Conservation (phyloP, 805 yeast species). For the Geotrichum ghanense region DNA sequence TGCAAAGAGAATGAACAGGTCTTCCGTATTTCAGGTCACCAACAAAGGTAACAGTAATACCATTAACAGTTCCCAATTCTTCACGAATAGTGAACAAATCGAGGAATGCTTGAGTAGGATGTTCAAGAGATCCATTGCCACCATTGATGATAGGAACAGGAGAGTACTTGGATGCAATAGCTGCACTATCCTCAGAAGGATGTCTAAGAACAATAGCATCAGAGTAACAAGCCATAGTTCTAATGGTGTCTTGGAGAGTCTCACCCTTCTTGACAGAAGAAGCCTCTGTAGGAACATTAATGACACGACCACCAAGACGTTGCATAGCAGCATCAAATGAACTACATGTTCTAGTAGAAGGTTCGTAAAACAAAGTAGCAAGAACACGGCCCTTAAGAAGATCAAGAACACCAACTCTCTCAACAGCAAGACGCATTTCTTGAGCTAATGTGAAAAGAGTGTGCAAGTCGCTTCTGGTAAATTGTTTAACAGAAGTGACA, state of each 20-base stretch:
- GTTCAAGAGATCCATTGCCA: slow-evolving; percentile 97
- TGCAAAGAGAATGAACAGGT: slow-evolving; percentile 94
- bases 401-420: slow-evolving; percentile 90
- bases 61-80: slow-evolving; percentile 96
- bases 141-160: slow-evolving; percentile 97
- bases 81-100: slow-evolving; percentile 97
- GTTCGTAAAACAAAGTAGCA: slow-evolving; percentile 95
- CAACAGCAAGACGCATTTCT: slow-evolving; percentile 94
- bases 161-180: slow-evolving; percentile 89
- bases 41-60: slow-evolving; percentile 96
- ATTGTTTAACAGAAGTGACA: slow-evolving; percentile 78
- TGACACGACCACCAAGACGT: slow-evolving; percentile 96
- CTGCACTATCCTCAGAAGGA: slow-evolving; percentile 85
- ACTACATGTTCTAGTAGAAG: slow-evolving; percentile 92
- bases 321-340: slow-evolving; percentile 99
- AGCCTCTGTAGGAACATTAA: slow-evolving; percentile 69
- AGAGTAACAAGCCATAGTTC: slow-evolving; percentile 89
- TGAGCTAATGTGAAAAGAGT: slow-evolving; percentile 92
- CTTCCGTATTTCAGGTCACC: slow-evolving; percentile 98
- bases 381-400: slow-evolving; percentile 80
- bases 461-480: slow-evolving; percentile 81
- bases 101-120: slow-evolving; percentile 96
- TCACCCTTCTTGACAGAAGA: slow-evolving; percentile 99
- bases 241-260: slow-evolving; percentile 90
- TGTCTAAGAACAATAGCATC: slow-evolving; percentile 97